Evolutionary conservation across 371 early-diverging fungal species (phyloP).

Genomic region (Zychaea mexicana): DNA sequence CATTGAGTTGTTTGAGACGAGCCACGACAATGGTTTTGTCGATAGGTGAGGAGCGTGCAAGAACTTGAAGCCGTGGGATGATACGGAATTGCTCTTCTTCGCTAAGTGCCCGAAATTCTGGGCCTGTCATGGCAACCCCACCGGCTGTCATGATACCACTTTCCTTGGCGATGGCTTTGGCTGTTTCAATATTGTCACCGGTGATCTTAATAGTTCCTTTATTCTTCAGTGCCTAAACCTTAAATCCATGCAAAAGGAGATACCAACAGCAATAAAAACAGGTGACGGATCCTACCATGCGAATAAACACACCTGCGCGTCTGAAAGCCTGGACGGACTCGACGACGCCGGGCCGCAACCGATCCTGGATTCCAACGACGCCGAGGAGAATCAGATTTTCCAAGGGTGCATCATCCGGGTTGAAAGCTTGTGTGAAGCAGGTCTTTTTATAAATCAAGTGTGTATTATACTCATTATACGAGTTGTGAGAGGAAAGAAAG

Average conservation of each 20-base stretch:
- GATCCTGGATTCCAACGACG: conserved; percentile 87
- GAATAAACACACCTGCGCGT: conserved; percentile 83
- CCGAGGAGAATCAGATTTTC: conserved; percentile 67
- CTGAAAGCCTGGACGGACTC: conserved; percentile 76
- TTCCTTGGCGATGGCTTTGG: conserved; percentile 79
- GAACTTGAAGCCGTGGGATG: conserved; percentile 81
- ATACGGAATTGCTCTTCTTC: conserved; percentile 68
- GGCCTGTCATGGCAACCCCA: conserved; percentile 82
- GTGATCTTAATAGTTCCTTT: conserved; percentile 58
- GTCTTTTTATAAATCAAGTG: not conserved
- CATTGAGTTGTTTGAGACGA: conserved; percentile 67
- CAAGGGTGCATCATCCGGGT: conserved; percentile 55
- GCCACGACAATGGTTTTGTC: conserved; percentile 88
- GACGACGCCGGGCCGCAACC: conserved; percentile 79
- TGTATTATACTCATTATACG: too few species aligned
- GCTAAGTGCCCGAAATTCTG: conserved; percentile 74
- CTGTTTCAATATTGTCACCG: conserved; percentile 89
- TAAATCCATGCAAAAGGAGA: too few species aligned
- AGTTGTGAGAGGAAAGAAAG: not conserved
- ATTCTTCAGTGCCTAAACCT: too few species aligned
- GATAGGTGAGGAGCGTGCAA: conserved; percentile 86
- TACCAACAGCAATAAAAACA: conserved; percentile 1
- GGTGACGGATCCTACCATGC: conserved; percentile 67
- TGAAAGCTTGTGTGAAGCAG: conserved; percentile 45
- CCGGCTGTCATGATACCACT: conserved; percentile 79